phyloP scores from a whole-genome alignment of 768 basidiomycete genomes.

The Pulveroboletus sp. region DNA sequence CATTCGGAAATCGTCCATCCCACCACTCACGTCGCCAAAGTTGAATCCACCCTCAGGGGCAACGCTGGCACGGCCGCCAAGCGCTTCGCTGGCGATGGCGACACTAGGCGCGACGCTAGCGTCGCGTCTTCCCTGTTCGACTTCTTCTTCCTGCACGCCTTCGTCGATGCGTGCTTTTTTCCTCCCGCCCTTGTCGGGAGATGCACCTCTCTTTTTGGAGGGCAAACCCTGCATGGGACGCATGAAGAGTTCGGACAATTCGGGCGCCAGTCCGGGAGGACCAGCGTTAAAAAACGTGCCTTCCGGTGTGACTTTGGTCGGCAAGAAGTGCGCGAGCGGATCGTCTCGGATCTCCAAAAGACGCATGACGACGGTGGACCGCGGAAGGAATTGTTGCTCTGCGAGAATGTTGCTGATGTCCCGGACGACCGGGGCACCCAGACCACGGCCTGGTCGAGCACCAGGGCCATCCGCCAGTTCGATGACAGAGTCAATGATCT shows the following conservation, averaged over 20 bases:
- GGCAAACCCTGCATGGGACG: constrained; percentile 56
- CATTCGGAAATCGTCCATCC: constrained; percentile 69
- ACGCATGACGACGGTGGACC: constrained; percentile 80
- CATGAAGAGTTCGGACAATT: constrained; percentile 80
- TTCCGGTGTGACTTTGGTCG: constrained; percentile 68
- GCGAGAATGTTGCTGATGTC: constrained; percentile 70
- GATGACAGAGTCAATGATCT: constrained; percentile 86
- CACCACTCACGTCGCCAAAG: constrained; percentile 52
- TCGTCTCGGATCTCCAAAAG: constrained; percentile 83
- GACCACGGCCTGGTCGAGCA: constrained; percentile 50
- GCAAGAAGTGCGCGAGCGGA: constrained; percentile 80
- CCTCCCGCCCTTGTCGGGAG: constrained; percentile 52
- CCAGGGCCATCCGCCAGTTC: constrained; percentile 71
- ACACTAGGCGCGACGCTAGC: constrained; percentile 60
- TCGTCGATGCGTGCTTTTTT: constrained; percentile 59
- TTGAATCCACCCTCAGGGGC: constrained; percentile 58
- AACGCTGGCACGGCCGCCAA: constrained; percentile 50
- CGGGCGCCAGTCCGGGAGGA: constrained; percentile 78
- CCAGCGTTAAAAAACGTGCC: constrained; percentile 79
- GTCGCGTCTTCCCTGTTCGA: constrained; percentile 69
- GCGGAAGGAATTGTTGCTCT: constrained; percentile 81
- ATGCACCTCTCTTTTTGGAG: constrained; percentile 58
- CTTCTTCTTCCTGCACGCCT: constrained; percentile 50
- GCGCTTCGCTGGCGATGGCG: constrained; percentile 51
- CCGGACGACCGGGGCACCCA: constrained; percentile 49